Evolutionary conservation across 352 stramenopile species (phyloP), one percentile per base, ranked within the genome.

Genomic region (Plasmopara viticola): DNA sequence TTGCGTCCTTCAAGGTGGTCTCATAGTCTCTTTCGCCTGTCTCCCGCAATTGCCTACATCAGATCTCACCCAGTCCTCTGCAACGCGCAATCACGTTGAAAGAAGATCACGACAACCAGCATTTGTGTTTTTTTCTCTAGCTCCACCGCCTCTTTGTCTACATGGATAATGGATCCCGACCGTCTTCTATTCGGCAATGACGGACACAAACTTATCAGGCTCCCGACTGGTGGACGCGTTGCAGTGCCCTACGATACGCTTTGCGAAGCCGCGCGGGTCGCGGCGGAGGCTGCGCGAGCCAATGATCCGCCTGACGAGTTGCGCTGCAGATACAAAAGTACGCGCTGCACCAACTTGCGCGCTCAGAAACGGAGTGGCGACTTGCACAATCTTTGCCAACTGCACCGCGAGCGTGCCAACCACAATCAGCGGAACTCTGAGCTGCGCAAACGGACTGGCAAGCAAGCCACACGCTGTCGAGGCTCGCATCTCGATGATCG

Each of bases 381-480:
- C 29, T 62, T 76, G 20, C 72, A 82, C 58, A 76, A 70, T 38
- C 66, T 79, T 35, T 82, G 72, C 37, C 68, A 79, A 31, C 57
- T 72, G 41, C 72, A 82, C 44, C 68, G 72, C 0, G 60, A 67
- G 12, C 70, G 71, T 34, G 78, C 78, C 42, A 88, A 88, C 66
- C 62, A 82, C 46, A 85, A 80, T 52, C 78, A 88, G 57, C 72
- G 74, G 38, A 80, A 81, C 53, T 78, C 77, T 52, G 78, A 88
- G 51, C 68, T 65, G 47, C 81, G 81, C 47, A 74, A 70, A 51
- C 60, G 60, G 9, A 60, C 8, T 42, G 50, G 13, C 42, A 68
- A 63, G 35, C 57, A 62, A 9, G 6, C 10, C 5, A 37, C 51
- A 37, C 49, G 53, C n/a, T 31, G 34, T 38, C 58, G 46, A 47